Percentiles rank a stretch among this genome's conserved stretches.
These are phyloP conservation scores for Yamadazyma sp. DNA, from an alignment of 1,139 yeast species.

Conservation along the genomic window DNA sequence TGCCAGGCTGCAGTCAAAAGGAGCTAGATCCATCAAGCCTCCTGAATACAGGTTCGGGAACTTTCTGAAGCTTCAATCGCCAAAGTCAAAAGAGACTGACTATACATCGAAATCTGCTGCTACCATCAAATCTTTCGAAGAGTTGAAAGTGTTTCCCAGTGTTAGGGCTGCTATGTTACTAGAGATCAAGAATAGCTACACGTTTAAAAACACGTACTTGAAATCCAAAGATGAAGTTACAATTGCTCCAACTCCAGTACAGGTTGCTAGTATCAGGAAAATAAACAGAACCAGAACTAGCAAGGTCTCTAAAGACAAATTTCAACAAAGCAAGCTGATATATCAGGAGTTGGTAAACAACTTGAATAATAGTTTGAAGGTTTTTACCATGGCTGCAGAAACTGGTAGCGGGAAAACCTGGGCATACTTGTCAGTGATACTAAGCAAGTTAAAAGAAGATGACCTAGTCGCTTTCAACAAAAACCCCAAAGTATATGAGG, in stretches of 20 bases:
- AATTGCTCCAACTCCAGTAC: slow-evolving; percentile 44
- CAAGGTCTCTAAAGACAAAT: slow-evolving; percentile 19
- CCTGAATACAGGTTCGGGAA: slow-evolving; percentile 23
- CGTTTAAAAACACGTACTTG: slow-evolving; percentile 37
- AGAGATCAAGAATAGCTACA: slow-evolving; percentile 55
- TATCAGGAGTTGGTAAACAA: slow-evolving; percentile 31
- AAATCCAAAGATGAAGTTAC: slow-evolving; percentile 30
- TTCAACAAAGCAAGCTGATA: slow-evolving; percentile 24
- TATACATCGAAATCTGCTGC: slow-evolving; percentile 32
- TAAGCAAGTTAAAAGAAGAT: slow-evolving; percentile 66
- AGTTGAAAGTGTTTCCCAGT: slow-evolving; percentile 63
- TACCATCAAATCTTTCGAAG: slow-evolving; percentile 60
- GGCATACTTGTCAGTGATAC: slow-evolving; percentile 77
- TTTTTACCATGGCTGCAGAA: slow-evolving; percentile 87
- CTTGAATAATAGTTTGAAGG: slow-evolving; percentile 45
- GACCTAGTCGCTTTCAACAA: slow-evolving; percentile 31
- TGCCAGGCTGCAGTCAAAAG: neutral
- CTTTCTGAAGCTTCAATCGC: slow-evolving; percentile 26
- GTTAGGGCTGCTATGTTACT: slow-evolving; percentile 63
- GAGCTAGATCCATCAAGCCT: slow-evolving; percentile 1
- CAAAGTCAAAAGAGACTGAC: slow-evolving; percentile 19
- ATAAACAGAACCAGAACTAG: slow-evolving; percentile 35
- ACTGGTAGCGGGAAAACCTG: slow-evolving; percentile 97
- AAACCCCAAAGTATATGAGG: slow-evolving; percentile 31
- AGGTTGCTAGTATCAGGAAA: slow-evolving; percentile 46